Evolutionary conservation across 257 asterid genomes (phyloP).

Genomic region (Lycium ferocissimum): DNA sequence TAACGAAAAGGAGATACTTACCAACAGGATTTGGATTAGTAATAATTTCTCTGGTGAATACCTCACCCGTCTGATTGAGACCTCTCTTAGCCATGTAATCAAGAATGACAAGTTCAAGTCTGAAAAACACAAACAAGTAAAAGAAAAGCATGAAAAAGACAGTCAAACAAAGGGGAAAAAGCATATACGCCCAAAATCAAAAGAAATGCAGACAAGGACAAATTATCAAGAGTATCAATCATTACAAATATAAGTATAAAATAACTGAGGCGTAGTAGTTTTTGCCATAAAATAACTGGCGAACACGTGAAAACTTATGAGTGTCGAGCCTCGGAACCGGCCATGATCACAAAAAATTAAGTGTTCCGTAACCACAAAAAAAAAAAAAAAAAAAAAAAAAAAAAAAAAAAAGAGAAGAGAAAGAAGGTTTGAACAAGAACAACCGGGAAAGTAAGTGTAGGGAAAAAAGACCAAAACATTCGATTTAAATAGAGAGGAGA

Average conservation of each 20-base stretch:
- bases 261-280: no score
- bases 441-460: no score
- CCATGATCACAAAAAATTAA: not conserved
- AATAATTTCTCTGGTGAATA: slow-evolving; percentile 44
- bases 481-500: no score
- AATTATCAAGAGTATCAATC: no score
- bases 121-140: slow-evolving; percentile 34
- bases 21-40: slow-evolving; percentile 39
- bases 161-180: no score
- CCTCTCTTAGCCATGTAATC: slow-evolving; percentile 45
- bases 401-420: not conserved
- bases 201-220: not conserved
- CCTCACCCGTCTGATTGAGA: slow-evolving; percentile 44
- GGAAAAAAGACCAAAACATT: no score
- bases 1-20: slow-evolving; percentile 27
- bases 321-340: not conserved
- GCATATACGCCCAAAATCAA: not conserved
- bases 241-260: no score
- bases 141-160: no score
- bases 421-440: no score
- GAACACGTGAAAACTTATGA: not conserved
- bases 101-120: slow-evolving; percentile 47
- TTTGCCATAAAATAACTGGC: not conserved
- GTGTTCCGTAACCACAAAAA: no score
- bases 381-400: no score